Percentiles rank a stretch among this genome's conserved stretches.
phyloP scores from a whole-genome alignment of 2,329 filamentous ascomycete species.

The Boeremia exigua region DNA sequence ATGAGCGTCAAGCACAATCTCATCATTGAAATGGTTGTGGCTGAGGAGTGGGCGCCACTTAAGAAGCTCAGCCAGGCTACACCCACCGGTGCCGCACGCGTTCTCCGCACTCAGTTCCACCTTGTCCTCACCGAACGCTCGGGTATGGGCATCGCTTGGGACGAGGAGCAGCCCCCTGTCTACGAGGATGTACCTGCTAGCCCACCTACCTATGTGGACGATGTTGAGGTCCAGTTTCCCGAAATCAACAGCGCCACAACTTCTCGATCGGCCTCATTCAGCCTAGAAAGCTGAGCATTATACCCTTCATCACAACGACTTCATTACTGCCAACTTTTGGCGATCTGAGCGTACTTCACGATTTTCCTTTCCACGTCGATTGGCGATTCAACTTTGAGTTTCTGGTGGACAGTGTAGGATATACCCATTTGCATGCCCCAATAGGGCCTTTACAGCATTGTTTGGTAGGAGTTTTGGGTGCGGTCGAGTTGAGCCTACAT shows the following conservation, averaged over 20 bases:
- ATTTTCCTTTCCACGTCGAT: constrained; percentile 29
- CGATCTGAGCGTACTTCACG: constrained; percentile 20
- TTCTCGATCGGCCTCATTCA: constrained; percentile 36
- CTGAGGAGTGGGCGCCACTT: constrained; percentile 79
- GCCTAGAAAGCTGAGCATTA: constrained; percentile 22
- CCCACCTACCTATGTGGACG: constrained; percentile 66
- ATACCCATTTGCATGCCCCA: constrained; percentile 28
- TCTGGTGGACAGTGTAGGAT: constrained; percentile 34
- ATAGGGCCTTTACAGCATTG: neutral
- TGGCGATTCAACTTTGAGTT: constrained; percentile 23
- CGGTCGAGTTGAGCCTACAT: constrained; percentile 20
- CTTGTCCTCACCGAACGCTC: constrained; percentile 80
- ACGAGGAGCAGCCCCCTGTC: constrained; percentile 91
- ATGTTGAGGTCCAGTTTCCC: constrained; percentile 34
- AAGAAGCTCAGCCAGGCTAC: constrained; percentile 77
- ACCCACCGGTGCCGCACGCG: constrained; percentile 87
- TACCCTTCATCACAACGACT: constrained; percentile 5
- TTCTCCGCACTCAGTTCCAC: constrained; percentile 90
- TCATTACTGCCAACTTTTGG: constrained; percentile 5
- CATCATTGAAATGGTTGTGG: constrained; percentile 90
- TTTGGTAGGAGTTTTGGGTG: constrained; percentile 15
- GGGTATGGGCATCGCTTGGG: constrained; percentile 93
- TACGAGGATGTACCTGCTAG: constrained; percentile 92
- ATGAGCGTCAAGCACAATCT: constrained; percentile 83
- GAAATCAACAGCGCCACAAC: constrained; percentile 47